phyloP scores from a whole-genome alignment of 1,284 basidiomycete genomes.

The Heliocybe sulcata region DNA sequence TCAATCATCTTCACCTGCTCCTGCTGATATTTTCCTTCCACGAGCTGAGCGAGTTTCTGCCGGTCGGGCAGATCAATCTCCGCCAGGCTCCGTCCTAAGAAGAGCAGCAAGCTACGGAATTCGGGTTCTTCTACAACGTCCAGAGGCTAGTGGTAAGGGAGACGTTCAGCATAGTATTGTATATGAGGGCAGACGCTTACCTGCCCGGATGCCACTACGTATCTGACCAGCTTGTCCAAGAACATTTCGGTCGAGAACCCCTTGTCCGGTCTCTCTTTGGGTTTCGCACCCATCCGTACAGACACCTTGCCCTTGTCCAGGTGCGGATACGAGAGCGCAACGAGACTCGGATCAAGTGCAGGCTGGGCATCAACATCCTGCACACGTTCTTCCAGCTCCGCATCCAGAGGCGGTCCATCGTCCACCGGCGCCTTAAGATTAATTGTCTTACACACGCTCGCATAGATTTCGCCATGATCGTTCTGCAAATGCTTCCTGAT shows the following conservation, averaged over 20 bases:
- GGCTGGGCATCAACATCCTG: neutral
- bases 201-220: neutral
- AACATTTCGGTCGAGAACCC: neutral
- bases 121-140: neutral
- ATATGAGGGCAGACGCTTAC: neutral
- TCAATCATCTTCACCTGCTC: neutral
- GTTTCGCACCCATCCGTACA: neutral
- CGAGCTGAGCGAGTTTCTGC: neutral
- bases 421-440: neutral
- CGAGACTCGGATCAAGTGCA: neutral
- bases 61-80: neutral
- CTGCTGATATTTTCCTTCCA: neutral
- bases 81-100: neutral
- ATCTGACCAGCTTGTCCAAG: neutral
- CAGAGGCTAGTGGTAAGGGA: neutral
- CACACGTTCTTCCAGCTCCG: neutral
- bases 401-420: neutral
- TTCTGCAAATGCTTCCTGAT: neutral
- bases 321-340: neutral
- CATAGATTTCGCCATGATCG: neutral
- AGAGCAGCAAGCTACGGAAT: neutral
- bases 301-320: neutral
- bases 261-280: neutral
- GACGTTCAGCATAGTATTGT: neutral
- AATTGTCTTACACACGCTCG: neutral